Base-by-base conservation (phyloP, 2,329 filamentous ascomycete genomes). In the Botrytis galanthina region DNA sequence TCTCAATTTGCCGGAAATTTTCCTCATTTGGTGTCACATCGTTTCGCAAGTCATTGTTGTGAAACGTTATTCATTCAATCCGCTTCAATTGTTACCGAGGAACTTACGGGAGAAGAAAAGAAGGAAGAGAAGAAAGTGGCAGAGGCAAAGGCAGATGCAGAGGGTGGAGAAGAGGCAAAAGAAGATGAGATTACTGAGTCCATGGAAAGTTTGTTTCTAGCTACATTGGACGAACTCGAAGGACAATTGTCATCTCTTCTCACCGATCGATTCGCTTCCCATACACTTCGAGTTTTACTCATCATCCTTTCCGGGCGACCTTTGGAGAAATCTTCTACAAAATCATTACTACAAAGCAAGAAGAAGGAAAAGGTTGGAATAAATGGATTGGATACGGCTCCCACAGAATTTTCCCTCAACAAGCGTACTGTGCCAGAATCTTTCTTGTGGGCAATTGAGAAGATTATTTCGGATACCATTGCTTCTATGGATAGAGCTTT, bases 21-120 rank as follows among this genome's bases (percentile, higher is more conserved):
- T 83, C 85, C 95, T 74, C 92, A 95, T 78, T 88, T 99, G 42
- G 91, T 98, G 70, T 95, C 97, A 81, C 96, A 99, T 83, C 92
- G 96, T 29, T 99, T 99, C 80, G 96, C 96, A 8, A 97, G 95
- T 75, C 96, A 99, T 84, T 98, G 95, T 83, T 98, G 95, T 81
- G 96, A 99, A 84, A 93, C 93, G 39, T 87, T 99, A 46, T 98
- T 99, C 82, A 86, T 95, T 67, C 90, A 93, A 76, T 92, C 93
- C 2, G 95, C 95, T 0, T 91, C 93, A 1, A 84, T 92, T 18
- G 92, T 97, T 54, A 92, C 92, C 22, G 86, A 91, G 75, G 95
- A 97, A 82, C 83, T 93, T 26, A 82, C 84, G 9, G 82, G 86
- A 81, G 84, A 85, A 16, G 82, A 81, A 26, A 77, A 78, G 32